Evolutionary conservation across 208 protist genomes (phyloP).

Genomic region (Trypanosoma vivax): DNA sequence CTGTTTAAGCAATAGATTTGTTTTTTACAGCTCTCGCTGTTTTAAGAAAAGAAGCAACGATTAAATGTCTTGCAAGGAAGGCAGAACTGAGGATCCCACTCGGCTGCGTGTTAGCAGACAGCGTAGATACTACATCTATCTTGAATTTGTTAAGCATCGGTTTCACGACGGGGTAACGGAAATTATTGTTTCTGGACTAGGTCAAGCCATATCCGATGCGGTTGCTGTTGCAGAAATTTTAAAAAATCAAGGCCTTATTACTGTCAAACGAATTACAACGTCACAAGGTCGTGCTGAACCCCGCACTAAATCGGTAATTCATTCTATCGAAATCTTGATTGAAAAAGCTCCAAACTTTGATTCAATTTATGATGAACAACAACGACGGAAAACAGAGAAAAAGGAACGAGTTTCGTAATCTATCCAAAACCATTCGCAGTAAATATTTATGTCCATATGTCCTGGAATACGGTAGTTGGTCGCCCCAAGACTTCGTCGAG

Average conservation of each 20-base stretch:
- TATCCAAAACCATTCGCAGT: not conserved
- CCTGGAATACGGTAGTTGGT: too few relatives aligned
- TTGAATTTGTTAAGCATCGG: slow-evolving; percentile 80
- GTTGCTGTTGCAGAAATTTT: slow-evolving; percentile 84
- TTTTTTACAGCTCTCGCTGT: too few relatives aligned
- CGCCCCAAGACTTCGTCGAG: too few relatives aligned
- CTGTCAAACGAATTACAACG: slow-evolving; percentile 78
- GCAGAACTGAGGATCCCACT: slow-evolving; percentile 24
- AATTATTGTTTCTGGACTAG: slow-evolving; percentile 74
- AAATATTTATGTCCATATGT: too few relatives aligned
- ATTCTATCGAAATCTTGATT: slow-evolving; percentile 15
- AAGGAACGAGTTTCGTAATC: slow-evolving; percentile 14
- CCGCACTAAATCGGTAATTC: slow-evolving; percentile 15
- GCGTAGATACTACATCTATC: slow-evolving; percentile 78
- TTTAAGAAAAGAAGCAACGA: not conserved
- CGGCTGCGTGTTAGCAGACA: slow-evolving; percentile 74
- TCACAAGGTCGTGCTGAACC: slow-evolving; percentile 62
- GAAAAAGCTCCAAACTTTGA: slow-evolving; percentile 83
- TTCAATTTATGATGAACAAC: slow-evolving; percentile 70
- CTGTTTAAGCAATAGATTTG: too few relatives aligned
- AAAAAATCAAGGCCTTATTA: slow-evolving; percentile 77
- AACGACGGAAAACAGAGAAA: slow-evolving; percentile 30
- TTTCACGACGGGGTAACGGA: slow-evolving; percentile 62
- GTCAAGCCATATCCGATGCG: slow-evolving; percentile 76
- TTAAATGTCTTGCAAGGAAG: slow-evolving; percentile 7